Conservation (phyloP, 2,329 filamentous ascomycete species). For the Phoma herbarum region DNA sequence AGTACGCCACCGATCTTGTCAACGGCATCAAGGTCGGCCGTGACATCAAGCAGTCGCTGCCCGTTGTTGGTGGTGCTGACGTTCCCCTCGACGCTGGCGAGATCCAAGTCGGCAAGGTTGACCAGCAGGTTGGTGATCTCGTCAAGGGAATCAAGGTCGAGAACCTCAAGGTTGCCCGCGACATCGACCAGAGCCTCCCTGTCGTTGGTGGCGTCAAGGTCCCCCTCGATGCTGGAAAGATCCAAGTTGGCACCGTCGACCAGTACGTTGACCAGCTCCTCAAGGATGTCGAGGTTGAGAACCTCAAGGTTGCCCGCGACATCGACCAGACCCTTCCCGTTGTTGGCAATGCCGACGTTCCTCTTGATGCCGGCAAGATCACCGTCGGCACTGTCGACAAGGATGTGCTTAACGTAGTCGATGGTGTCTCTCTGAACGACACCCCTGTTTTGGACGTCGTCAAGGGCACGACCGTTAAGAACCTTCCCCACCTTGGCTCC, state of each 20-base stretch:
- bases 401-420: conserved; percentile 3
- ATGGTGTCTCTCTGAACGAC: background rate
- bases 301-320: conserved; percentile 4
- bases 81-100: conserved; percentile 3
- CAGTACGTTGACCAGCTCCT: conserved; percentile 2
- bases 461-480: conserved; percentile 5
- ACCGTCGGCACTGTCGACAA: conserved; percentile 12
- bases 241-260: conserved; percentile 14
- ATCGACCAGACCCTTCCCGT: conserved; percentile 14
- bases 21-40: conserved; percentile 3
- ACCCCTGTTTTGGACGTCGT: background rate
- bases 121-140: background rate
- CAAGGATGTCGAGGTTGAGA: conserved; percentile 4
- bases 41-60: conserved; percentile 10
- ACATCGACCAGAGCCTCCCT: conserved; percentile 10
- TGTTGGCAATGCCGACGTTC: conserved; percentile 1
- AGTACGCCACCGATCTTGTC: background rate
- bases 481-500: background rate
- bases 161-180: background rate
- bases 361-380: conserved; percentile 7
- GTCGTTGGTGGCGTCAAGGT: conserved; percentile 8
- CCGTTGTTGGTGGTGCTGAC: background rate
- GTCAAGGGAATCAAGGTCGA: conserved; percentile 3
- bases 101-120: background rate
- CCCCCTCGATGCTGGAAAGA: conserved; percentile 11